Evolutionary conservation across 106 monocot species (phyloP).

Genomic region (Phalaenopsis aphrodite): DNA sequence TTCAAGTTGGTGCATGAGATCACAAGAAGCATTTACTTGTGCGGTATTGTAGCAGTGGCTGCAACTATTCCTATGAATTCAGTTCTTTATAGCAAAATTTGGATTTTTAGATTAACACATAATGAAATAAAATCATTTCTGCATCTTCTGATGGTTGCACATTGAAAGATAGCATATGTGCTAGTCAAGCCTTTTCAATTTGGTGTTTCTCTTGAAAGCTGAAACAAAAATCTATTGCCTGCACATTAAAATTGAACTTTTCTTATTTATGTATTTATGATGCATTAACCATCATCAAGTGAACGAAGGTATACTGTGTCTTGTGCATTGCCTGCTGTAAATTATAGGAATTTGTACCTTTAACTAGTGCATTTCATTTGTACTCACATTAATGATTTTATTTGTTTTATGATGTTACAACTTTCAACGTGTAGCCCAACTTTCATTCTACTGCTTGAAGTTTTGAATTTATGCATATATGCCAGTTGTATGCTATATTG

Average conservation of each 20-base stretch:
- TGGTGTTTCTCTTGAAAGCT: background rate
- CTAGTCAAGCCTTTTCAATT: background rate
- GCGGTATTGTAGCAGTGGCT: background rate
- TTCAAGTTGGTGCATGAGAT: background rate
- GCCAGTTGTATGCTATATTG: background rate
- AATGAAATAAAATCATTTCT: background rate
- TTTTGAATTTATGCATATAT: background rate
- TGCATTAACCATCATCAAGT: background rate
- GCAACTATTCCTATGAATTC: background rate
- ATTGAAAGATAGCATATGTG: background rate
- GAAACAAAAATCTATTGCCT: background rate
- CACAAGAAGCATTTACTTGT: background rate
- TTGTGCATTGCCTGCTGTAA: background rate
- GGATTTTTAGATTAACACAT: background rate
- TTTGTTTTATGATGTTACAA: background rate
- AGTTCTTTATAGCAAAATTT: background rate
- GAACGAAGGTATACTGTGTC: background rate
- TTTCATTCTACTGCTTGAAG: background rate
- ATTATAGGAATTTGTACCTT: background rate
- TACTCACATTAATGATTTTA: background rate
- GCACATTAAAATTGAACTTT: background rate
- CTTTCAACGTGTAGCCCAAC: background rate
- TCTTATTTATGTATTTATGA: background rate
- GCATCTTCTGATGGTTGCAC: background rate
- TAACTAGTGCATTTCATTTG: background rate